Base-by-base conservation (phyloP, 176 grass and related monocot species). In the Musa acuminata region DNA sequence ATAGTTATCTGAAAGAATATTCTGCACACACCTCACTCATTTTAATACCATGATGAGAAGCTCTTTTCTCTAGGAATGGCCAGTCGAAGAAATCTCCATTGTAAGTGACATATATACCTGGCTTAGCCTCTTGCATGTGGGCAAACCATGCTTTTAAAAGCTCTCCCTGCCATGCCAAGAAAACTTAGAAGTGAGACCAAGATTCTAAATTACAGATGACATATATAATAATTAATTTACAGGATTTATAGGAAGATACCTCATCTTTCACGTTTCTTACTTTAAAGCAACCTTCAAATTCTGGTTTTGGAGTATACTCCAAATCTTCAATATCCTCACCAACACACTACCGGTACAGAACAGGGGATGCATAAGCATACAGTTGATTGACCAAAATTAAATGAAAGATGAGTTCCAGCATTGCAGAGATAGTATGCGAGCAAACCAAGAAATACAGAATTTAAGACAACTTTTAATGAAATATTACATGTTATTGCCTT, bases 21-120 rank as follows among this genome's bases (percentile, higher is more conserved):
- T 13, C 70, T 76, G 51, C 64, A 35, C 66, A 27, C 67, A 93
- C 94, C 82, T 98, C 90, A 64, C 71, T 90, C 94, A 98, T 93
- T 76, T 84, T 88, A 75, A 98, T 85, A 16, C 94, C 94, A 80
- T 93, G 87, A 71, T 89, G 88, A 74, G 87, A 84, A 82, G 94
- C 94, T 84, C 94, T 86, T 85, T 93, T 98, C 80, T 98, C 94
- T 73, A 98, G 71, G 83, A 98, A 98, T 69, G 94, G 94, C 94
- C 94, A 98, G 57, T 98, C 90, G 85, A 98, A 98, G 75, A 98
- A 93, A 86, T 93, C 94, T 67, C 94, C 90, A 14, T 98, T 98
- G 62, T 98, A 98, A n/a, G 94, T 93, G 78, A 98, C 94, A 85
- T 93, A 98, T 82, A 98, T 93, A 62, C 94, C 87, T 72, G 94